These are phyloP conservation scores for Ormosia emarginata DNA, from an alignment of 306 rosid species.

Conservation along the genomic window DNA sequence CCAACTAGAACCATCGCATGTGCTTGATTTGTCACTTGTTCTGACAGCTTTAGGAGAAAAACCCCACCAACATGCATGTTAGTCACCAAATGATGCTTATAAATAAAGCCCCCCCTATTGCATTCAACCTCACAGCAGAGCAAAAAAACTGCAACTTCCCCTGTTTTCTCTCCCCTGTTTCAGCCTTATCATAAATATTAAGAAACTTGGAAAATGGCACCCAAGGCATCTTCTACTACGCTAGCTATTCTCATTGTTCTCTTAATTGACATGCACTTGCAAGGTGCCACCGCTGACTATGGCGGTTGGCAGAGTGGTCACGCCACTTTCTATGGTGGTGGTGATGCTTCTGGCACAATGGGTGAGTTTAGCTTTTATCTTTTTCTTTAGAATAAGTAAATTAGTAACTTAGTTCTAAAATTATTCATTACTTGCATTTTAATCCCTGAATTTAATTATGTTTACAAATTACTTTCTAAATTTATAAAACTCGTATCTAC, in stretches of 20 bases:
- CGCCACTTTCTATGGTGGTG: constrained; percentile 90
- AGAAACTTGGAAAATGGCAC: constrained; percentile 37
- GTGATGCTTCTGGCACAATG: constrained; percentile 85
- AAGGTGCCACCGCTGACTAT: constrained; percentile 37
- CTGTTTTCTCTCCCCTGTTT: not conserved
- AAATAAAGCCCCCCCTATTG: constrained; percentile 36
- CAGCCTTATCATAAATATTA: not conserved
- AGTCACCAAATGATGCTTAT: constrained; percentile 29
- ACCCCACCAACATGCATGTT: not conserved
- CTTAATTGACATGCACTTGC: constrained; percentile 14
- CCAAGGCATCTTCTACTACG: constrained; percentile 20
- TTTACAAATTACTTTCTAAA: too few species aligned
- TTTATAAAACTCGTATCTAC: too few species aligned
- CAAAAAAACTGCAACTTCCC: constrained; percentile 15
- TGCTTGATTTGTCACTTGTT: constrained; percentile 46
- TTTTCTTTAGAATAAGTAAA: too few species aligned
- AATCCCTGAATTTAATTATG: too few species aligned
- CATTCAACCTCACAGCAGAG: constrained; percentile 12
- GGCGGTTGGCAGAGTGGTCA: constrained; percentile 66
- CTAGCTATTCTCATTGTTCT: constrained; percentile 23
- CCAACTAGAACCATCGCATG: constrained; percentile 55
- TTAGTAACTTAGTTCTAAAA: too few species aligned
- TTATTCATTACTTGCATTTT: too few species aligned
- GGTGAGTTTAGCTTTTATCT: constrained; percentile 33
- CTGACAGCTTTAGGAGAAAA: constrained; percentile 9